Evolutionary conservation across 768 basidiomycete species (phyloP).

Genomic region (Psilocybe azurescens): DNA sequence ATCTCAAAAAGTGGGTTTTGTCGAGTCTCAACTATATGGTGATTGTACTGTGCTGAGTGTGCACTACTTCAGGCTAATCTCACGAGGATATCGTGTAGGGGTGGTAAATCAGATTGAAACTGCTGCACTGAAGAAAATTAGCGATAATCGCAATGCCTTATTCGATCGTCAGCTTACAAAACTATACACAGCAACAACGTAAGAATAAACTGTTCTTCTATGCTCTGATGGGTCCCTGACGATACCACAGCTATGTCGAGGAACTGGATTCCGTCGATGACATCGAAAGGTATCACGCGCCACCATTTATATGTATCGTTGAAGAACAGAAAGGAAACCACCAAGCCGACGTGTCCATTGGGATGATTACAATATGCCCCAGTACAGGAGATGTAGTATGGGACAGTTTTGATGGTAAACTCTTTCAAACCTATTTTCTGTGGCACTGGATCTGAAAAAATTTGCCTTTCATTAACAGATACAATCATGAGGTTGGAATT

Average conservation of each 20-base stretch:
- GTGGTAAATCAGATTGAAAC: slow-evolving; percentile 86
- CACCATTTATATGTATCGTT: slow-evolving; percentile 76
- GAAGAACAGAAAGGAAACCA: slow-evolving; percentile 51
- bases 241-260: slow-evolving; percentile 75
- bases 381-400: slow-evolving; percentile 93
- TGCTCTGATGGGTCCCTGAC: not conserved
- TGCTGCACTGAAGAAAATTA: slow-evolving; percentile 84
- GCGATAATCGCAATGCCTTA: slow-evolving; percentile 73
- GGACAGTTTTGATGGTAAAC: slow-evolving; percentile 85
- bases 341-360: slow-evolving; percentile 53
- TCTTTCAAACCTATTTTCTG: not conserved
- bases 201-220: slow-evolving; percentile 33
- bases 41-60: not conserved
- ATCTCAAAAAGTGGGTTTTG: slow-evolving; percentile 70
- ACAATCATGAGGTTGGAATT: slow-evolving; percentile 86
- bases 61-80: slow-evolving; percentile 56
- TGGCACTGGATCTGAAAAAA: not conserved
- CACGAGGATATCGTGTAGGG: slow-evolving; percentile 83
- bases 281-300: slow-evolving; percentile 56
- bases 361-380: slow-evolving; percentile 81
- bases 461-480: slow-evolving; percentile 47
- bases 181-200: slow-evolving; percentile 90
- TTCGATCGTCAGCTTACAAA: slow-evolving; percentile 80
- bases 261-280: slow-evolving; percentile 73
- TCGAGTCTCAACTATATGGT: not conserved